These are phyloP conservation scores for Picocystis sp. DNA, from an alignment of 163 green algal genomes.

Conservation along the genomic window DNA sequence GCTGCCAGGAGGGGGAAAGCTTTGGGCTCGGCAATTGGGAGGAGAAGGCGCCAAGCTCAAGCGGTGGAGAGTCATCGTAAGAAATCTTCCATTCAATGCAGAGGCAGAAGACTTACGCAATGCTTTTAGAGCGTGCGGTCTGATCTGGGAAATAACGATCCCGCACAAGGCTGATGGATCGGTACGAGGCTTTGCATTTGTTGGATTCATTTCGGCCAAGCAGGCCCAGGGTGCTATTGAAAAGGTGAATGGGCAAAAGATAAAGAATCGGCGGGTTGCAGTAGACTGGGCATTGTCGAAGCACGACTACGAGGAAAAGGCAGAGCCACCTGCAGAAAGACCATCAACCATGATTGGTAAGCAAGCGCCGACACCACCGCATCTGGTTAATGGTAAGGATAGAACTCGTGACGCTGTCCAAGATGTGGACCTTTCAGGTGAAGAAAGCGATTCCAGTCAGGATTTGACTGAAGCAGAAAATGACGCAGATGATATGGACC, in stretches of 20 bases:
- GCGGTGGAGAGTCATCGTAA: slow-evolving; percentile 78
- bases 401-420: not conserved
- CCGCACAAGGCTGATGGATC: slow-evolving; percentile 40
- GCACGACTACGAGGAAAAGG: slow-evolving; percentile 17
- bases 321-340: not conserved
- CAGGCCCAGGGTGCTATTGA: slow-evolving; percentile 62
- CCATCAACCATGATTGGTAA: no score
- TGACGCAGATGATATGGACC: slow-evolving; percentile 4
- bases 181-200: slow-evolving; percentile 80
- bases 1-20: slow-evolving; percentile 1
- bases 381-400: not conserved
- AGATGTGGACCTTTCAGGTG: not conserved
- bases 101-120: not conserved
- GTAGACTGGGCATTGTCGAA: slow-evolving; percentile 90
- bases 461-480: not conserved
- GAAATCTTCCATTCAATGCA: slow-evolving; percentile 80
- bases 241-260: slow-evolving; percentile 46
- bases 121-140: slow-evolving; percentile 30
- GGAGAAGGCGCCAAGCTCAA: slow-evolving; percentile 62
- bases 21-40: slow-evolving; percentile 70
- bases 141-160: slow-evolving; percentile 76
- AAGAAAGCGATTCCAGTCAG: slow-evolving; percentile 4
- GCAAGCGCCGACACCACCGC: no score
- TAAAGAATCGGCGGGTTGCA: slow-evolving; percentile 53
- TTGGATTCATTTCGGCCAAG: slow-evolving; percentile 56